Percentiles rank a stretch among this genome's conserved stretches.
Evolutionary conservation across 805 yeast genomes (phyloP).

Genomic region (Yarrowia bubula): DNA sequence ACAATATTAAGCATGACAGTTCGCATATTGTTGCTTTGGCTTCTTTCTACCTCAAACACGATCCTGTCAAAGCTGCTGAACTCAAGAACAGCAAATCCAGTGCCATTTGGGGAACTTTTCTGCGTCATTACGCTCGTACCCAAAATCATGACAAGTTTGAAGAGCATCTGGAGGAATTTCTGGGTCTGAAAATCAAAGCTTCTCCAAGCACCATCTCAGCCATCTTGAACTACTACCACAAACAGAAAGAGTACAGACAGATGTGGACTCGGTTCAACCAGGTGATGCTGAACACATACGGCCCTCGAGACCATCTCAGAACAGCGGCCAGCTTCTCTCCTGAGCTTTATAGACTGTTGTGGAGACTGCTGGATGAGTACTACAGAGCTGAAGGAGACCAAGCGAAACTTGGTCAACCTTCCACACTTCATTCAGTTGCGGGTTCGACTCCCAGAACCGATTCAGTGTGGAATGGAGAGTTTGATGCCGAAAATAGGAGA

Average conservation of each 20-base stretch:
- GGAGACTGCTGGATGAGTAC: constrained; percentile 5
- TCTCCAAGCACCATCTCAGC: constrained; percentile 10
- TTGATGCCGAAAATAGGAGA: not conserved
- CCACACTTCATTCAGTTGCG: too few species aligned
- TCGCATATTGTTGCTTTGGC: constrained; percentile 14
- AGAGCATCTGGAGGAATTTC: not conserved
- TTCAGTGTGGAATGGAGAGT: not conserved
- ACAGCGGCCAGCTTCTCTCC: not conserved
- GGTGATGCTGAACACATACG: not conserved
- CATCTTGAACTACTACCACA: constrained; percentile 4
- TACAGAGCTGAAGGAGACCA: not conserved
- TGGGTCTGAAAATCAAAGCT: not conserved
- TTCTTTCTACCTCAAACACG: not conserved
- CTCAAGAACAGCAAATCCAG: not conserved
- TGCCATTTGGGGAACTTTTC: constrained; percentile 14
- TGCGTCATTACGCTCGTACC: constrained; percentile 1
- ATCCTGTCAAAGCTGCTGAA: not conserved
- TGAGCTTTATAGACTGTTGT: not conserved
- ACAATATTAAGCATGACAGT: not conserved
- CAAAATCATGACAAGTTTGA: not conserved
- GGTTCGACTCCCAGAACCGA: not conserved
- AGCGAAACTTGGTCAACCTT: not conserved
- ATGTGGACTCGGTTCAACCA: not conserved
- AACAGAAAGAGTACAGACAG: not conserved
- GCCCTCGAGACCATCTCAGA: not conserved